These are phyloP conservation scores for Prunella vulgaris DNA, from an alignment of 257 asterid genomes.

Conservation along the genomic window DNA sequence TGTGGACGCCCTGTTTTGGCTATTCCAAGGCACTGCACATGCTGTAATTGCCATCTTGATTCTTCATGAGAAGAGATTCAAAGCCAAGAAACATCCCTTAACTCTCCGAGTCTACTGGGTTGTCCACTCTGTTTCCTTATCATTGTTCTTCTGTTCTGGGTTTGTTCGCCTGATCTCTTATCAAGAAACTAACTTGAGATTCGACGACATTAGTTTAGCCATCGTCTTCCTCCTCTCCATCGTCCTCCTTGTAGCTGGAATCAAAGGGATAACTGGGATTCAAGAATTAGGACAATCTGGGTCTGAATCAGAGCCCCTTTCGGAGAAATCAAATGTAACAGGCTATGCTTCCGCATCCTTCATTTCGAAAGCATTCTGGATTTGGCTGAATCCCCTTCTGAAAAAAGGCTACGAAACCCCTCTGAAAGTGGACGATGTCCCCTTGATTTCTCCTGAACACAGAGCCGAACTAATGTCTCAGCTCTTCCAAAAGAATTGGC, in stretches of 20 bases:
- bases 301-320: conserved; percentile 31
- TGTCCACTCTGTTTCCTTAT: conserved; percentile 36
- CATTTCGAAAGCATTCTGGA: conserved; percentile 66
- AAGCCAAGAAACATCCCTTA: conserved; percentile 50
- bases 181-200: conserved; percentile 37
- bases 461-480: conserved; percentile 61
- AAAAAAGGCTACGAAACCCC: conserved; percentile 63
- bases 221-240: conserved; percentile 38
- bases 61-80: conserved; percentile 63
- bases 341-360: conserved; percentile 76
- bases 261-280: conserved; percentile 71
- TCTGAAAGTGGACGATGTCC: conserved; percentile 67
- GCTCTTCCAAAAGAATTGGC: conserved; percentile 67
- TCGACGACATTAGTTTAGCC: conserved; percentile 52
- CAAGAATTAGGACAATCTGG: conserved; percentile 20
- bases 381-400: conserved; percentile 85
- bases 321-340: conserved; percentile 42
- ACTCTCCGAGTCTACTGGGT: conserved; percentile 66
- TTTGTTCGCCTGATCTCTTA: conserved; percentile 38
- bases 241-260: conserved; percentile 41
- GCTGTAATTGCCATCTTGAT: conserved; percentile 38
- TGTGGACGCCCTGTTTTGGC: conserved; percentile 57
- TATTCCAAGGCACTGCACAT: conserved; percentile 53
- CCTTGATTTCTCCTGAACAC: conserved; percentile 70
- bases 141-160: conserved; percentile 48